phyloP scores from a whole-genome alignment of 345 rosid species.

The Ceriops decandra region DNA sequence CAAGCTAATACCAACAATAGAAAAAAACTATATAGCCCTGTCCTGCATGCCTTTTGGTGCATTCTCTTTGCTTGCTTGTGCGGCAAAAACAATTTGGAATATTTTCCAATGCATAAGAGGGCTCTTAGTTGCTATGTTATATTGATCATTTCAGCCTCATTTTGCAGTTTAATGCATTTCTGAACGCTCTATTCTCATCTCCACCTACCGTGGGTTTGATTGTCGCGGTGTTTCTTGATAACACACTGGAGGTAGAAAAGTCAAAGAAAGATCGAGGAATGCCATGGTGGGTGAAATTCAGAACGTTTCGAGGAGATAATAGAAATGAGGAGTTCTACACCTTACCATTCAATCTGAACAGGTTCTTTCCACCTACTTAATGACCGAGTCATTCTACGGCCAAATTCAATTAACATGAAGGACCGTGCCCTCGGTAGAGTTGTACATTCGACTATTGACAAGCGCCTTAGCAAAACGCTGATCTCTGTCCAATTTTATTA shows the following conservation, averaged over 20 bases:
- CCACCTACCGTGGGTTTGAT: slow-evolving; percentile 29
- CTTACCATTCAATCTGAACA: slow-evolving; percentile 33
- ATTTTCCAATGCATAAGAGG: neutral
- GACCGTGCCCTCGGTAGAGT: neutral
- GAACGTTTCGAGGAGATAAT: slow-evolving; percentile 31
- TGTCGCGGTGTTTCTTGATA: slow-evolving; percentile 32
- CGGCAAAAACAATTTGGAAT: no score
- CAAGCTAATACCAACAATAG: no score
- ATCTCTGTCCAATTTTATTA: slow-evolving; percentile 4
- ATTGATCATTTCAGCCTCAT: neutral
- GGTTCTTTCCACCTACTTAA: slow-evolving; percentile 20
- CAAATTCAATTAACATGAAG: neutral
- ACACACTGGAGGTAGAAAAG: slow-evolving; percentile 25
- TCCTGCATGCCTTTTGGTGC: no score
- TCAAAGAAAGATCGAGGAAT: slow-evolving; percentile 30
- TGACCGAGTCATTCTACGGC: slow-evolving; percentile 5
- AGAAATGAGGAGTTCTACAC: slow-evolving; percentile 37
- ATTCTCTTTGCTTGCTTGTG: no score
- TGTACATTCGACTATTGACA: slow-evolving; percentile 3
- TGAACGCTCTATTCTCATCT: slow-evolving; percentile 31
- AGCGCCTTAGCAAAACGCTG: slow-evolving; percentile 3
- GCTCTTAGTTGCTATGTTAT: neutral
- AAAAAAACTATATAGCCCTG: no score
- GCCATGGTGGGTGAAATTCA: slow-evolving; percentile 32
- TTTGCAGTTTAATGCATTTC: slow-evolving; percentile 30